Base-by-base conservation (phyloP, 805 yeast species). In the Teunomyces barrocoloradensis region DNA sequence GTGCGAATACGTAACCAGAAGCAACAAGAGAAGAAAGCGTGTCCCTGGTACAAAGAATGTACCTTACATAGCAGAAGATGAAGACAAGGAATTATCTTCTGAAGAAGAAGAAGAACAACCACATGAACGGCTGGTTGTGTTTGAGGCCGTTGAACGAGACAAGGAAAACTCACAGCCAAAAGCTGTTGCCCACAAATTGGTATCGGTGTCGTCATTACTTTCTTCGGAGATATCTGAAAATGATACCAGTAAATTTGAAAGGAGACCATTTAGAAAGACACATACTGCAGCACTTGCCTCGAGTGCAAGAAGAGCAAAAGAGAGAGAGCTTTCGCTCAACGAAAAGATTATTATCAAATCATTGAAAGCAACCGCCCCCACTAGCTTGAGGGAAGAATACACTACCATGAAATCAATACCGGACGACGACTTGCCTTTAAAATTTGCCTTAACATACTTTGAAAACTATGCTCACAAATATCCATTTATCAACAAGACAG, bases 1-100 rank as follows among this genome's bases (percentile, higher is more conserved):
- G 27, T 73, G 78, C 48, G 70, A 68, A 47, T 73, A 73, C 53
- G 61, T 69, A 5, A 58, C 61, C 29, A 48, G 75, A 40, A 55
- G 61, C 29, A 62, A 58, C 38, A 66, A 67, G 43, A 53, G 65
- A 39, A 50, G 63, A 32, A 61, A 58, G 47, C 13, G 50, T 28
- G 25, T 12, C 11, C 21, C 43, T 11, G 47, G 18, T 1, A 25
- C 47, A 21, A 43, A 33, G 25, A 30, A 39, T 9, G 5, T 27
- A 6, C 21, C 32, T 12, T n/a, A 21, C 18, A 23, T 10, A 4
- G 27, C 25, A 6, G 39, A 37, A 20, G 34, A 38, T 15, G 32
- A 42, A 11, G 30, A 29, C 23, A 32, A 41, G 7, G 33, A 43
- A 29, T 41, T 35, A 20, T 32, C 38, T 3, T 42, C 45, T 5